These are phyloP conservation scores for Acacia crassicarpa DNA, from an alignment of 306 rosid genomes.

Conservation along the genomic window DNA sequence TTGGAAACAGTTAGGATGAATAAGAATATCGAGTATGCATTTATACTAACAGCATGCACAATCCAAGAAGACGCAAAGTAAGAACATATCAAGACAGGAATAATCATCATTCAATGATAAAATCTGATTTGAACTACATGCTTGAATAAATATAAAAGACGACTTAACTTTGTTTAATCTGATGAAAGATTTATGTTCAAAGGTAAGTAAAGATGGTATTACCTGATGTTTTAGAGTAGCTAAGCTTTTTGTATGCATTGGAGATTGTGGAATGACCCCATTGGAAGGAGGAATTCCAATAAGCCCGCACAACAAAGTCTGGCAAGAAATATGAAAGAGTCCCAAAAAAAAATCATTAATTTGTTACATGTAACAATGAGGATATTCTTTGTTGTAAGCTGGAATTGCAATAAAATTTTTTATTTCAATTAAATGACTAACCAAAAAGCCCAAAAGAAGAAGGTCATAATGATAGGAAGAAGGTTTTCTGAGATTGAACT, in stretches of 20 bases:
- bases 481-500: constrained; percentile 74
- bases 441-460: constrained; percentile 72
- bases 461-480: constrained; percentile 76
- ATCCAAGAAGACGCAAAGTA: not conserved
- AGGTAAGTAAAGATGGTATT: not conserved
- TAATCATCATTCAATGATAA: not conserved
- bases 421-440: constrained; percentile 26
- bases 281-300: constrained; percentile 75
- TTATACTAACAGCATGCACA: not conserved
- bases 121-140: not conserved
- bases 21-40: not conserved
- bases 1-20: not conserved
- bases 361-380: not conserved
- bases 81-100: not conserved
- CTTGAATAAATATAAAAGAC: not conserved
- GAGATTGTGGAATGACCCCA: constrained; percentile 82
- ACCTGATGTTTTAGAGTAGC: constrained; percentile 83
- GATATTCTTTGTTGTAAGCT: not conserved
- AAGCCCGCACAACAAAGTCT: constrained; percentile 70
- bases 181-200: not conserved
- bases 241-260: constrained; percentile 77
- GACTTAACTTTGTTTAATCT: not conserved
- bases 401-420: not conserved
- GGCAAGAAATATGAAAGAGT: constrained; percentile 13
- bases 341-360: constrained; percentile 5